These are phyloP conservation scores for Aspergillus sp. DNA, from an alignment of 2,329 filamentous ascomycete genomes.

Conservation along the genomic window DNA sequence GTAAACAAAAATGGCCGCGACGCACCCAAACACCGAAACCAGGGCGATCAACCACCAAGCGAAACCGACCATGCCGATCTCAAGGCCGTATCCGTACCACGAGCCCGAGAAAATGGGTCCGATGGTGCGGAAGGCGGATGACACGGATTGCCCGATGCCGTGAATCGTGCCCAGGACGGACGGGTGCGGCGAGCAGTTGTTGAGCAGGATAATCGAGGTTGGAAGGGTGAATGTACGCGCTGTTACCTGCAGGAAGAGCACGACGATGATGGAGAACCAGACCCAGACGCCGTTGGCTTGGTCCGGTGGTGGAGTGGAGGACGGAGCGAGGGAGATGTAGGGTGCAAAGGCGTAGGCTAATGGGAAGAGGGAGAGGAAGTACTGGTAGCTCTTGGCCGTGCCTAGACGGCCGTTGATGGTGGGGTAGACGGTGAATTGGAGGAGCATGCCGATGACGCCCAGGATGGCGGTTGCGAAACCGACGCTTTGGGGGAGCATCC, in stretches of 20 bases:
- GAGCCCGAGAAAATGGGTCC: slow-evolving; percentile 49
- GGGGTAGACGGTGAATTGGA: slow-evolving; percentile 66
- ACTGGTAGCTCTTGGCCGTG: slow-evolving; percentile 58
- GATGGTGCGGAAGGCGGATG: slow-evolving; percentile 48
- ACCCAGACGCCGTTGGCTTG: slow-evolving; percentile 40
- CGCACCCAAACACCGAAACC: slow-evolving; percentile 50
- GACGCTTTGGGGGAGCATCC: slow-evolving; percentile 60
- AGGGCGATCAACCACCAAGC: slow-evolving; percentile 51
- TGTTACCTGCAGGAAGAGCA: slow-evolving; percentile 61
- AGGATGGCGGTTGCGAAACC: slow-evolving; percentile 68
- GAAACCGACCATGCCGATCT: slow-evolving; percentile 48
- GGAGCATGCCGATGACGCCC: slow-evolving; percentile 62
- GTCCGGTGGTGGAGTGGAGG: slow-evolving; percentile 35
- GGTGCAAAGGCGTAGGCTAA: slow-evolving; percentile 63
- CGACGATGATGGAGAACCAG: slow-evolving; percentile 58
- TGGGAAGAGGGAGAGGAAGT: slow-evolving; percentile 62
- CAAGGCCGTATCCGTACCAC: slow-evolving; percentile 49
- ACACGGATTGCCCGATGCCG: slow-evolving; percentile 50
- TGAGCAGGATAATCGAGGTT: slow-evolving; percentile 51
- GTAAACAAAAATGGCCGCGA: slow-evolving; percentile 53
- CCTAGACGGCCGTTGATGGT: slow-evolving; percentile 58
- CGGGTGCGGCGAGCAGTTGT: slow-evolving; percentile 53
- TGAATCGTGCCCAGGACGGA: slow-evolving; percentile 53
- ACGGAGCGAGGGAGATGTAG: slow-evolving; percentile 61
- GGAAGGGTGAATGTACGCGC: slow-evolving; percentile 63